These are phyloP conservation scores for Pseudogymnoascus sp. DNA, from an alignment of 2,329 filamentous ascomycete genomes.

Conservation along the genomic window DNA sequence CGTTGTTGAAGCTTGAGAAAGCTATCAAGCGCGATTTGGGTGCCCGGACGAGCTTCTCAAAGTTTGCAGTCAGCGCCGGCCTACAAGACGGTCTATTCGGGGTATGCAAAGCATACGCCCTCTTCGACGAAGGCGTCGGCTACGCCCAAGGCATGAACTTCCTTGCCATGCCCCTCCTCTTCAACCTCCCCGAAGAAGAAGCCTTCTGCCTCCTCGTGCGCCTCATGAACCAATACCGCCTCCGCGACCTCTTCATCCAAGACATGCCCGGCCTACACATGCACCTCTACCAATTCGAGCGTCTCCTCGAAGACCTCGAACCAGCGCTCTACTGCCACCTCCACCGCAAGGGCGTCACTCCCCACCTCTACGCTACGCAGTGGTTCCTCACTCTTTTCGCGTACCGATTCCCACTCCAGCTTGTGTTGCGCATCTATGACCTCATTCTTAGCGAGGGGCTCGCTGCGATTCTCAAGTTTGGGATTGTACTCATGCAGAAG, in stretches of 20 bases:
- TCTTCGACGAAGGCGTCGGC: conserved; percentile 89
- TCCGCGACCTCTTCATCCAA: conserved; percentile 86
- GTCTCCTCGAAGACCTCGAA: conserved; percentile 85
- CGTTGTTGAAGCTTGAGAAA: conserved; percentile 80
- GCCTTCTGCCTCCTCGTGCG: conserved; percentile 89
- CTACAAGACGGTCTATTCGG: conserved; percentile 91
- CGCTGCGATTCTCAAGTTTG: conserved; percentile 88
- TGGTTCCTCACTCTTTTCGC: conserved; percentile 99
- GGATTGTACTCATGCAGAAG: conserved; percentile 92
- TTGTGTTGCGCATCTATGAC: conserved; percentile 94
- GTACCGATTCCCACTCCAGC: conserved; percentile 91
- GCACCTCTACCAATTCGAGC: conserved; percentile 89
- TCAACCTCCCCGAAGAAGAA: conserved; percentile 98
- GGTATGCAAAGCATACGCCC: conserved; percentile 92
- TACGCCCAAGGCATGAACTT: conserved; percentile 99
- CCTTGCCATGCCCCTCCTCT: conserved; percentile 88
- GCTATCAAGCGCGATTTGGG: conserved; percentile 84
- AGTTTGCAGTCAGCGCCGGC: conserved; percentile 83
- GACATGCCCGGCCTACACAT: conserved; percentile 96
- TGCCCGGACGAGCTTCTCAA: conserved; percentile 89
- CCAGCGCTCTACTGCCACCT: conserved; percentile 93
- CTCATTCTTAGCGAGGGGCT: conserved; percentile 89
- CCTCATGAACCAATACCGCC: conserved; percentile 91
- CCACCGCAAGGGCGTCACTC: conserved; percentile 74
- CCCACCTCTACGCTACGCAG: conserved; percentile 92